Evolutionary conservation across 106 monocot species (phyloP), one percentile per base, ranked within the genome.

Genomic region (Chionographis japonica): DNA sequence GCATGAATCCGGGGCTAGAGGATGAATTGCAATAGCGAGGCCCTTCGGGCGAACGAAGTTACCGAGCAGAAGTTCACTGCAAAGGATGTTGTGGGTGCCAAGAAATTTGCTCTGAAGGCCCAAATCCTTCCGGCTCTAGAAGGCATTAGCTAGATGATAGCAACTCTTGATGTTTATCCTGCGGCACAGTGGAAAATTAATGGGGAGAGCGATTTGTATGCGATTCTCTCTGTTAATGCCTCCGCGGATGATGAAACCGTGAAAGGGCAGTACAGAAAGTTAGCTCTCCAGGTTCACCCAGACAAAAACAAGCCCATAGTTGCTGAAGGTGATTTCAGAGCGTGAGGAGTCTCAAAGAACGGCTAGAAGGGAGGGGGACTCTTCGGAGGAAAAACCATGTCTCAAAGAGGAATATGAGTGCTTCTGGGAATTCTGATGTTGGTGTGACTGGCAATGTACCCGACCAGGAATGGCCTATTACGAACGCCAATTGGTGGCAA

Each of bases 11-110:
- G 15, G 46, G 40, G 12, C 56, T 6, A 56, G 52, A 53, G 12
- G 13, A 91, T 88, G 87, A 82, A 88, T 37, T 87, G 81, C 70
- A 87, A 85, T 63, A 74, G 56, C 46, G 87, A 91, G 58, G 87
- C 91, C 54, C 68, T 77, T 8, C 84, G 84, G 63, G 91, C 87
- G 8, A 91, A 67, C 27, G 84, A 81, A 63, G 74, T 87, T 7
- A 84, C 91, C 2, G 87, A 88, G 63, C 74, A 36, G 53, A 88
- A 82, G 65, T 85, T 87, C 54, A 58, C 14, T 12, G 40, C 54
- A 1, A 88, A 72, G 59, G 85, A 91, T 41, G 37, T 88, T 17
- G 40, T 11, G 0, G 84, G 81, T 27, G 84, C 91, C 38, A 91
- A 77, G 63, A 84, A 84, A 43, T 87, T 84, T 60, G 81, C 81